A percentile compares a stretch with the other conserved stretches of the same genome.
Evolutionary conservation across 2,329 filamentous ascomycete genomes (phyloP).

Genomic region (Alternaria brassicicola): DNA sequence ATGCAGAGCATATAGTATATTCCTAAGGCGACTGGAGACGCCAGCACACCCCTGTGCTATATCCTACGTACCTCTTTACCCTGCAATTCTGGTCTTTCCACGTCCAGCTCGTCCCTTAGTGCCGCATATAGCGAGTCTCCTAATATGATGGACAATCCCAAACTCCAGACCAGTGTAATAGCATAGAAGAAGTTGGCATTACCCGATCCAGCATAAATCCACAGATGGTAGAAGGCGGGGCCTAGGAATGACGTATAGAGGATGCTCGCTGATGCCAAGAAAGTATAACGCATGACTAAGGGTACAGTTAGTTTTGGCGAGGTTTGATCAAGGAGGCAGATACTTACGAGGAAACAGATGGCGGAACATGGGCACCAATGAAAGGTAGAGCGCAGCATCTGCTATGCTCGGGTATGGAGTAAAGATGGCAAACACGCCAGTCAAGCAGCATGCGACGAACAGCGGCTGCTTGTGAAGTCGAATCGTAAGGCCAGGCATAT

Average conservation of each 20-base stretch:
- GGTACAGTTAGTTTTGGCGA: constrained; percentile 7
- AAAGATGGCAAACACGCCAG: constrained; percentile 92
- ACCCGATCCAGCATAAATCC: constrained; percentile 97
- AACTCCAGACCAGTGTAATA: constrained; percentile 97
- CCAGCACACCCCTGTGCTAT: constrained; percentile 44
- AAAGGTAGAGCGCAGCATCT: constrained; percentile 85
- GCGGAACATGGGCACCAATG: constrained; percentile 81
- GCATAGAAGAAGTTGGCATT: constrained; percentile 99
- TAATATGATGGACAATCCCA: constrained; percentile 84
- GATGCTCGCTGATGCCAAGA: constrained; percentile 80
- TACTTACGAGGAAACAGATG: constrained; percentile 82
- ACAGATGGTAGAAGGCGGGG: constrained; percentile 94
- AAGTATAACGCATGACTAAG: constrained; percentile 88
- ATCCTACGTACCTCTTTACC: constrained; percentile 89
- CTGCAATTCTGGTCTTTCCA: constrained; percentile 85
- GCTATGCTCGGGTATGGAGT: constrained; percentile 95
- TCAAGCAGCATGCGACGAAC: constrained; percentile 80
- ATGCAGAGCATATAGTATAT: background rate
- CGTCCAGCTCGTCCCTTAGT: constrained; percentile 90
- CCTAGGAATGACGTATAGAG: constrained; percentile 88
- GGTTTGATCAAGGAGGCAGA: background rate
- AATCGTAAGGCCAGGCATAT: constrained; percentile 84
- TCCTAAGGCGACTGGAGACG: background rate
- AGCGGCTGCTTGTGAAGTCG: constrained; percentile 85
- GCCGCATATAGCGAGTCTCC: constrained; percentile 89